Conservation (phyloP, 257 asterid genomes). For the Ajuga chamaepitys region DNA sequence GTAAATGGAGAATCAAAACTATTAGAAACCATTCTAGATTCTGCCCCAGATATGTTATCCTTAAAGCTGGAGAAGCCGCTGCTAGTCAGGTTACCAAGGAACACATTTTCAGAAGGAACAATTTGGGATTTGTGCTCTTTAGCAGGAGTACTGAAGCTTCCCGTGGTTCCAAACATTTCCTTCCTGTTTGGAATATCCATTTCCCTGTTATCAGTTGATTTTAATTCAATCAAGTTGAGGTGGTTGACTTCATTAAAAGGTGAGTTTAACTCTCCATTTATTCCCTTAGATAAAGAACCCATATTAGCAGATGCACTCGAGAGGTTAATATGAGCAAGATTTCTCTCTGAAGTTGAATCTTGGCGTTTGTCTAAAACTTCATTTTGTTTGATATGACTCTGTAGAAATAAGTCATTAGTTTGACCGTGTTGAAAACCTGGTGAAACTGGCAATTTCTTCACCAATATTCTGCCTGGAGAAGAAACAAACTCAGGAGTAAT, state of each 20-base stretch:
- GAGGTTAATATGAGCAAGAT: constrained; percentile 20
- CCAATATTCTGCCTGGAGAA: constrained; percentile 33
- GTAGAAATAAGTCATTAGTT: constrained; percentile 23
- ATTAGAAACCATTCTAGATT: constrained; percentile 11
- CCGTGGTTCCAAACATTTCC: constrained; percentile 24
- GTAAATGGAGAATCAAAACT: constrained; percentile 26
- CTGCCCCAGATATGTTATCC: constrained; percentile 24
- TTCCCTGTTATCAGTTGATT: constrained; percentile 20
- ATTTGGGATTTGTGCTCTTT: constrained; percentile 23
- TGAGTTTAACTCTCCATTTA: constrained; percentile 23
- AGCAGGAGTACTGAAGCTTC: constrained; percentile 25
- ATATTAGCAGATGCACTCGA: constrained; percentile 18
- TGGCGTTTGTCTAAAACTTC: constrained; percentile 19
- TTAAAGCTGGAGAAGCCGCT: constrained; percentile 18
- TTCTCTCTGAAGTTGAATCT: constrained; percentile 25
- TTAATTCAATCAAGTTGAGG: constrained; percentile 20
- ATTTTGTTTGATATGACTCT: constrained; percentile 21
- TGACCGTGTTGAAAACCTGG: constrained; percentile 26
- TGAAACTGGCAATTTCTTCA: constrained; percentile 25
- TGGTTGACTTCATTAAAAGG: constrained; percentile 23
- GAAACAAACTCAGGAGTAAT: constrained; percentile 25
- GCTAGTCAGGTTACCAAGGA: constrained; percentile 27
- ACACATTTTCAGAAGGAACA: constrained; percentile 20
- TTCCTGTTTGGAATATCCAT: constrained; percentile 15
- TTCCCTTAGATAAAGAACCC: constrained; percentile 17